Evolutionary conservation across 208 protist species (phyloP).

Genomic region (Acanthamoeba castellanii): DNA sequence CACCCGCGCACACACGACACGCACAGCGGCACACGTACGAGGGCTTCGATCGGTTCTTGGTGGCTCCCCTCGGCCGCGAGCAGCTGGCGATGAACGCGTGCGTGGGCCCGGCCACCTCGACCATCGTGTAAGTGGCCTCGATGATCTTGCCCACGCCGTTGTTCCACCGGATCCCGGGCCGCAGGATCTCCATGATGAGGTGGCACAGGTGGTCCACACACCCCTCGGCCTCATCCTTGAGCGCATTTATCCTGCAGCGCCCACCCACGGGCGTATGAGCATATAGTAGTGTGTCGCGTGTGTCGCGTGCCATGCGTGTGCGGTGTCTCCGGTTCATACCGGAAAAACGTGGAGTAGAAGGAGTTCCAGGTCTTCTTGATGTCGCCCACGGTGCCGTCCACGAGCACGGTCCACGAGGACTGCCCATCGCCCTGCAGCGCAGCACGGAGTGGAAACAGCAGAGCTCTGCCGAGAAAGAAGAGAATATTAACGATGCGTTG

Average conservation of each 20-base stretch:
- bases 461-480: neutral
- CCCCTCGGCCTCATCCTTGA: constrained; percentile 22
- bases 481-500: no score
- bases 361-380: neutral
- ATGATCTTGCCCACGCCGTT: constrained; percentile 37
- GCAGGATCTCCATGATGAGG: constrained; percentile 39
- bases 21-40: neutral
- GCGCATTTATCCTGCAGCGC: neutral
- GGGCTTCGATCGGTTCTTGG: neutral
- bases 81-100: constrained; percentile 4
- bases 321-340: neutral
- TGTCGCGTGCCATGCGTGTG: no score
- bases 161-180: constrained; percentile 20
- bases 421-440: constrained; percentile 32
- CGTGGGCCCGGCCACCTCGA: neutral
- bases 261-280: neutral
- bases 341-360: neutral
- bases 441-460: neutral
- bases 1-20: neutral
- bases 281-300: no score
- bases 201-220: constrained; percentile 16
- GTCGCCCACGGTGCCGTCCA: constrained; percentile 4
- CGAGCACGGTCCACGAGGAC: constrained; percentile 23
- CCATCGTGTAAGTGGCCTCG: neutral
- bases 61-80: neutral